Base-by-base conservation (phyloP, 176 grass and related monocot genomes). In the Juncus inflexus region DNA sequence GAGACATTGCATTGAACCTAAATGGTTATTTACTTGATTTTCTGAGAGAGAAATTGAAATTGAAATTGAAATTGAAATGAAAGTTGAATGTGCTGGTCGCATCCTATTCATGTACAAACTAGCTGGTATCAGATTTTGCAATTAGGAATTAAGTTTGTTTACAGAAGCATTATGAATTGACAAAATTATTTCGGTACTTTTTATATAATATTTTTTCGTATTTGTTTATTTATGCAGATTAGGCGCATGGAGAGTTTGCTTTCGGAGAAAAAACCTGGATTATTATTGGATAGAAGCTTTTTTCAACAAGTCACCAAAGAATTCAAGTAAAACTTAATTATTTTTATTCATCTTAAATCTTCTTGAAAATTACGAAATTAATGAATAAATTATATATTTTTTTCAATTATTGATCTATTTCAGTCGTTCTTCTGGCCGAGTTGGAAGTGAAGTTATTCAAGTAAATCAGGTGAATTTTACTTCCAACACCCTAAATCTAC, bases 381-480 rank as follows among this genome's bases (percentile, higher is more conserved):
- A 47, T 47, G 43, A 47, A 47, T 47, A 9, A 47, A 47, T 47
- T 6, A 47, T 6, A 6, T 47, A 47, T 47, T 9, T 47, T 47
- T 4, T 12, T 58, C 56, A 53, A 9, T 70, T 58, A 0, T 7
- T 14, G 10, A 55, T 57, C 6, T 70, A 19, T 70, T 59, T 73
- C 74, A 77, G 74, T 60, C 52, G 54, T 67, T 63, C 72, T 41
- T 75, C 72, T 6, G 59, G 52, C 47, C 10, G 11, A 38, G n/a
- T 28, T 9, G 63, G 62, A 42, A 57, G 38, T 54, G 58, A 37
- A 8, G 11, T 47, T 65, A 77, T 77, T 43, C 74, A 77, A 54
- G 65, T 41, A 42, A 38, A 77, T 37, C 62, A 77, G 69, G 69
- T 73, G 6, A 61, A 57, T 13, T 57, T 51, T 61, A 2, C 38